Conservation (phyloP, 306 rosid species). For the Corylus avellana region DNA sequence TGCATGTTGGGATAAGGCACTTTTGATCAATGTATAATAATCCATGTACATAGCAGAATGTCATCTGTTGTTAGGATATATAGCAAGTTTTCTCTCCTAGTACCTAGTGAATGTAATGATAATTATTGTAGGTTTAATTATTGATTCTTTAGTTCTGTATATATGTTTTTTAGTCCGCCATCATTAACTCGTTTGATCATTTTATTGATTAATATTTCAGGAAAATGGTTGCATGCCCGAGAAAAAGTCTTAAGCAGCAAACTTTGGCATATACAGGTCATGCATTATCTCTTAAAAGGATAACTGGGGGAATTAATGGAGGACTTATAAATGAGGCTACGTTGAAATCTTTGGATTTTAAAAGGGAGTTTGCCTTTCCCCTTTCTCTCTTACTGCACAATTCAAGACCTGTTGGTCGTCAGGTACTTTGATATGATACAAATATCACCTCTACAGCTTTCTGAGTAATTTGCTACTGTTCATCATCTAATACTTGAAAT, state of each 20-base stretch:
- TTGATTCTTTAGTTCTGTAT: neutral
- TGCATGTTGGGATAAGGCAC: neutral
- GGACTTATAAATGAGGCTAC: slow-evolving; percentile 82
- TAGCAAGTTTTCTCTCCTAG: neutral
- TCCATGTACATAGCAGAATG: neutral
- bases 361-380: slow-evolving; percentile 76
- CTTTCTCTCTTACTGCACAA: slow-evolving; percentile 80
- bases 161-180: slow-evolving; percentile 1
- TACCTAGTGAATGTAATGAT: neutral
- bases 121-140: slow-evolving; percentile 10
- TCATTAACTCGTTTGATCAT: slow-evolving; percentile 16
- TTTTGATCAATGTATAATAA: neutral
- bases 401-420: slow-evolving; percentile 94
- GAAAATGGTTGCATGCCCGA: slow-evolving; percentile 45
- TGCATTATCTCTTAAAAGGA: slow-evolving; percentile 72
- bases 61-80: neutral
- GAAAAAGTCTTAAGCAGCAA: slow-evolving; percentile 56
- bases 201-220: slow-evolving; percentile 40
- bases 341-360: slow-evolving; percentile 69
- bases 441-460: slow-evolving; percentile 12
- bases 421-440: slow-evolving; percentile 50
- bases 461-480: slow-evolving; percentile 9
- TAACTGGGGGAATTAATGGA: slow-evolving; percentile 93
- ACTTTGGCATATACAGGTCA: slow-evolving; percentile 70
- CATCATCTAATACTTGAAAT: slow-evolving; percentile 37